Base-by-base conservation (phyloP, 768 basidiomycete genomes). In the Leucosporidium scottii region DNA sequence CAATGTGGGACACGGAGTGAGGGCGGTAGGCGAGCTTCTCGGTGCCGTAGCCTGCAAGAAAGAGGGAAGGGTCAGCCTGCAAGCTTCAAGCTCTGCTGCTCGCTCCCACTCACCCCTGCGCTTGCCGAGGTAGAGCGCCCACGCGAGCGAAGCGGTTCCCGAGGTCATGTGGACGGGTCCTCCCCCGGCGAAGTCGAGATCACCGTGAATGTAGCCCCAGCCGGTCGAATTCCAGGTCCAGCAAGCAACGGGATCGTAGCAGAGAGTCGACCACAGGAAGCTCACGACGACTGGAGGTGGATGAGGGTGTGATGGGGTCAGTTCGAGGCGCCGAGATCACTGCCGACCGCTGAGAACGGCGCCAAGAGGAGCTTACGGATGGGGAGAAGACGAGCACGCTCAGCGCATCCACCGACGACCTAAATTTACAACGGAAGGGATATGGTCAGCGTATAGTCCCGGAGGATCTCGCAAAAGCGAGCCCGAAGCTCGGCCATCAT, bases 321-420 rank as follows among this genome's bases (percentile, higher is more conserved):
- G 84, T 55, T 78, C 73, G 47, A 93, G 84, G 57, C 89, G 84
- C 1, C 89, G 89, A 65, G 91, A 87, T 78, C 93, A 91, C 8
- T 90, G 91, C 59, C 90, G 83, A 18, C 88, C 81, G 70, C 79
- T 80, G 65, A 80, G 48, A 12, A 44, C 39, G 10, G n/a, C 53
- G 9, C 53, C 18, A 17, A 27, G 34, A 9, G 48, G 36, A 59
- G n/a, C 47, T 18, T 21, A 61, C 47, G 63, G 61, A 92, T 86
- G 15, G 87, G 85, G 56, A 79, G 74, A 47, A 93, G 84, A 57
- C 90, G 84, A 2, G 90, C 89, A 64, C 91, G 88, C 79, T 93
- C 92, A 8, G 91, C 91, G 84, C 77, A 93, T 86, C 53, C 94
- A 44, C 39, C 94, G 68, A 99, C 94, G 78, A 83, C 97, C 39